Percentiles rank a stretch among this genome's conserved stretches.
Conservation (phyloP, 495 filamentous ascomycete genomes). For the Aspergillus funiculosus region DNA sequence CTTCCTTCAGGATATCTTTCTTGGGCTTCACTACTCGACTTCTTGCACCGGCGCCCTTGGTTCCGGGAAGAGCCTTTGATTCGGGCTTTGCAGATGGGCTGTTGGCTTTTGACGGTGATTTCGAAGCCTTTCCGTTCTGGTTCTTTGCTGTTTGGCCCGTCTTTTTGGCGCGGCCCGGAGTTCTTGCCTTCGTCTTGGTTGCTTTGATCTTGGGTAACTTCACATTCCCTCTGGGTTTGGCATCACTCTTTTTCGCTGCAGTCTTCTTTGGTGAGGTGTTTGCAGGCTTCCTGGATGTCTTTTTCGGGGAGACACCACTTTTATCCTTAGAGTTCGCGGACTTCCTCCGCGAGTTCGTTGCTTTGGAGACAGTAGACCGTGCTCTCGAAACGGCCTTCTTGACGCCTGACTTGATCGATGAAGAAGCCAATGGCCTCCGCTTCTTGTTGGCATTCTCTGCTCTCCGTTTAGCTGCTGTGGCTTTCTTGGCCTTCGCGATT, state of each 20-base stretch:
- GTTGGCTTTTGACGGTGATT: constrained; percentile 23
- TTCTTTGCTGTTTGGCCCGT: constrained; percentile 9
- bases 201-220: constrained; percentile 28
- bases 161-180: constrained; percentile 13
- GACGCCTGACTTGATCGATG: constrained; percentile 34
- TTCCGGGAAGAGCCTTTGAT: constrained; percentile 27
- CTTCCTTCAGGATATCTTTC: constrained; percentile 12
- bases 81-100: constrained; percentile 34
- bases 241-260: constrained; percentile 10
- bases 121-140: constrained; percentile 6
- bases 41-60: constrained; percentile 21
- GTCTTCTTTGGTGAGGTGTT: constrained; percentile 12
- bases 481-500: constrained; percentile 36
- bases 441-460: constrained; percentile 33
- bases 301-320: constrained; percentile 12
- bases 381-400: constrained; percentile 33
- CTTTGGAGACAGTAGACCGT: constrained; percentile 16
- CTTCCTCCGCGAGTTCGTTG: constrained; percentile 10
- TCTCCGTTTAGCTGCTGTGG: constrained; percentile 29
- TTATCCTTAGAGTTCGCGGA: constrained; percentile 4
- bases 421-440: constrained; percentile 29
- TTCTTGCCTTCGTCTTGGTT: constrained; percentile 21
- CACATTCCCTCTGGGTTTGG: constrained; percentile 21
- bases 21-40: constrained; percentile 18
- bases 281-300: constrained; percentile 17